Base-by-base conservation (phyloP, 805 yeast genomes). In the Candida sanyiensis region DNA sequence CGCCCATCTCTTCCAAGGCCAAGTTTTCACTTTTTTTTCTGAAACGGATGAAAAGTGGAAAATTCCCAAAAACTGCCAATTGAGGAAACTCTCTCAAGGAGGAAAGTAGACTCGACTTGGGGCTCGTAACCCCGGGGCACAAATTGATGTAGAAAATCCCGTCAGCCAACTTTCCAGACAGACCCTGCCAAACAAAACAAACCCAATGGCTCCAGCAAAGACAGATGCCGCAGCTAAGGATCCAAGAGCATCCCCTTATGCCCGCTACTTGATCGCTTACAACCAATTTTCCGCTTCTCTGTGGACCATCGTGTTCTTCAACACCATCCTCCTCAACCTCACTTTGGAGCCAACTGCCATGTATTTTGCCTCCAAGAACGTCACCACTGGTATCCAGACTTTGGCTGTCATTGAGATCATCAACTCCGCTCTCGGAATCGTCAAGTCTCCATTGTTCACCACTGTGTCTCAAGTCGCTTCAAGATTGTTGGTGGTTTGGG, bases 381-480 rank as follows among this genome's bases (percentile, higher is more conserved):
- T 78, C 48, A 71, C 83, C 34, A 79, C 83, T 3, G 58, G 66
- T 33, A 75, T 89, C 36, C 98, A 90, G 64, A 70, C 84, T 15
- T 64, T 78, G 34, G 97, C 97, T 0, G 48, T 86, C 2, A 70
- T 85, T 37, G 98, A 90, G 59, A 73, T 90, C 17, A 69, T 76
- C 54, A 93, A 90, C 58, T 74, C 96, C 2, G 67, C 76, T 3
- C 59, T 75, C 1, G 97, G 97, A 0, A 68, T 81, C 34, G 97
- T 93, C 26, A 77, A 81, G 49, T 81, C 97, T 7, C 96, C 97
- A 3, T 48, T 89, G 6, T 50, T 81, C 40, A 93, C 97, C 22
- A 87, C 97, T 0, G 70, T 69, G 12, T 80, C 89, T 54, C 98
- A 93, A 62, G 96, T 93, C 1, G 72, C 81, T 6, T 88, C 97